Evolutionary conservation across 2,329 filamentous ascomycete species (phyloP).

Genomic region (Colletotrichum karsti): DNA sequence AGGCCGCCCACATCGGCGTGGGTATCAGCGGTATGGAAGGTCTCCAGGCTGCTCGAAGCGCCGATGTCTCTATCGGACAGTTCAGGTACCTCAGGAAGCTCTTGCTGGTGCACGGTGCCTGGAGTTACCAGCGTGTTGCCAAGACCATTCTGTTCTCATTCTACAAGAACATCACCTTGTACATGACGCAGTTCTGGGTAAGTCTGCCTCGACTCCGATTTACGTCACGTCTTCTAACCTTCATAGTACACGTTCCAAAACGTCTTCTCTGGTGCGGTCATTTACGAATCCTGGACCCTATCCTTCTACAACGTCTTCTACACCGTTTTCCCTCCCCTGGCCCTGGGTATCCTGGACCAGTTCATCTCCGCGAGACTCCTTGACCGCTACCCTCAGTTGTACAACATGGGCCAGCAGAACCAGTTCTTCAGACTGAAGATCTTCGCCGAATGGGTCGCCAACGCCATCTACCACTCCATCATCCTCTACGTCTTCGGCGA

Average conservation of each 20-base stretch:
- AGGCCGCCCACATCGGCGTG: constrained; percentile 96
- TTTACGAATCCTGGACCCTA: constrained; percentile 99
- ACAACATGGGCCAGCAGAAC: constrained; percentile 91
- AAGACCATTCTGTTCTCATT: constrained; percentile 98
- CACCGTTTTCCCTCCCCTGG: constrained; percentile 91
- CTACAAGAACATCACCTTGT: constrained; percentile 98
- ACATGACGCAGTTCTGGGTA: constrained; percentile 99
- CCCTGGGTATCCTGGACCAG: constrained; percentile 96
- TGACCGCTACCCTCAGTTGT: constrained; percentile 95
- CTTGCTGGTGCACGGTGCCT: constrained; percentile 92
- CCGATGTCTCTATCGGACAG: constrained; percentile 94
- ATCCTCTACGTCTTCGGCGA: constrained; percentile 88
- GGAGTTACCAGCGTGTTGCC: constrained; percentile 97
- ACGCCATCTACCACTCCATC: constrained; percentile 95
- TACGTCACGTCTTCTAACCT: constrained; percentile 33
- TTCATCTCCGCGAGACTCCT: constrained; percentile 94
- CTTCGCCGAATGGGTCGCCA: constrained; percentile 91
- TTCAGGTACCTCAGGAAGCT: constrained; percentile 96
- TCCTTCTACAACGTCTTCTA: constrained; percentile 99
- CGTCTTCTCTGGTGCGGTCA: constrained; percentile 95
- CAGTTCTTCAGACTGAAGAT: constrained; percentile 93
- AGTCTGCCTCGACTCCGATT: constrained; percentile 42
- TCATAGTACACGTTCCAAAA: constrained; percentile 94
- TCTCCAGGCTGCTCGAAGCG: constrained; percentile 93
- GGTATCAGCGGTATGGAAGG: constrained; percentile 98